Base-by-base conservation (phyloP, 1,284 basidiomycete genomes). In the Sporisorium reilianum region DNA sequence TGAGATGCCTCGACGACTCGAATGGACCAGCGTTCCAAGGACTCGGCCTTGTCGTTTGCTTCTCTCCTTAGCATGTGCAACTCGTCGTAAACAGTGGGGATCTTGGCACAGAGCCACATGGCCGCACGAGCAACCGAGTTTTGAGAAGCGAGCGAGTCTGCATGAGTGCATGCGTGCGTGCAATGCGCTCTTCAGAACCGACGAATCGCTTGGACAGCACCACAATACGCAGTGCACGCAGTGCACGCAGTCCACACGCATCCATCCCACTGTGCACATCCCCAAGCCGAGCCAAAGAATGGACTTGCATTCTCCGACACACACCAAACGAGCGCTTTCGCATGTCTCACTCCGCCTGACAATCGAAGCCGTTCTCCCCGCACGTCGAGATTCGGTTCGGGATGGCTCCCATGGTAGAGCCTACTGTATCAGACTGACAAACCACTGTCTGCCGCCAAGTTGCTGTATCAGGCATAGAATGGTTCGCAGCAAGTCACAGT, bases 21-120 rank as follows among this genome's bases (percentile, higher is more conserved):
- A 30, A 30, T n/a, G n/a, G n/a, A n/a, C n/a, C n/a, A n/a, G n/a
- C n/a, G n/a, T n/a, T n/a, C n/a, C n/a, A n/a, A n/a, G n/a, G n/a
- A n/a, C n/a, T n/a, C n/a, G n/a, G n/a, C n/a, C n/a, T n/a, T n/a
- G n/a, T n/a, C n/a, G n/a, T n/a, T n/a, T 28, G 22, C 45, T n/a
- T 46, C n/a, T n/a, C n/a, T n/a, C n/a, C n/a, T n/a, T n/a, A n/a
- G 45, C 45, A 28, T 26, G 44, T 45, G 44, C 25, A 2, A 26
- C 1, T 25, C 26, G 26, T 46, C 16, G n/a, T 46, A 26, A 46
- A 28, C 45, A 46, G 45, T 46, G 26, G 25, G 16, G 16, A 28
- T 25, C 45, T 46, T 46, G 45, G 45, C n/a, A n/a, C 45, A 46
- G 25, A n/a, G 26, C 26, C 45, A 46, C 45, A 46, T 28, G 45